Evolutionary conservation across 2,329 filamentous ascomycete genomes (phyloP).

Genomic region (Alternaria angustiovoidea): DNA sequence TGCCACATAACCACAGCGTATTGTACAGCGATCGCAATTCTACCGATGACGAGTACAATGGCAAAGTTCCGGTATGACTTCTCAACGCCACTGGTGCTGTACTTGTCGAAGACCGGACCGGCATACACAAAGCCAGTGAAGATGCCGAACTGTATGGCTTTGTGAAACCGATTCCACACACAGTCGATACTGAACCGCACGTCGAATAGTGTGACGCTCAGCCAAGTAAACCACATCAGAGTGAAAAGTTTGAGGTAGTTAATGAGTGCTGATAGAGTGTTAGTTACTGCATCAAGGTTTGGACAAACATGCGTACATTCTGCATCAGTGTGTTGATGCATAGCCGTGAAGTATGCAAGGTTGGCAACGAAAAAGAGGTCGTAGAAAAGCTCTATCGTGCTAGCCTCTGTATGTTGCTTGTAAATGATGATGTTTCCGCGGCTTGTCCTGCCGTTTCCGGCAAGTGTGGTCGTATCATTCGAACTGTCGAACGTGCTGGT

Average conservation of each 20-base stretch:
- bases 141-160: conserved; percentile 67
- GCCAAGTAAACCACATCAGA: conserved; percentile 73
- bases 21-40: conserved; percentile 26
- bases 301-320: conserved; percentile 23
- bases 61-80: conserved; percentile 28
- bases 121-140: conserved; percentile 72
- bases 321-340: conserved; percentile 63
- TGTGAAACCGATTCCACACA: conserved; percentile 67
- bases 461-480: conserved; percentile 20
- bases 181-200: conserved; percentile 71
- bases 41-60: conserved; percentile 28
- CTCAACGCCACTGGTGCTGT: conserved; percentile 24
- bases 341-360: conserved; percentile 67
- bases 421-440: conserved; percentile 36
- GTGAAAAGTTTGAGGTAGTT: conserved; percentile 63
- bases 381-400: conserved; percentile 65
- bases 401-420: conserved; percentile 55
- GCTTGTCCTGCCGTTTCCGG: conserved; percentile 27
- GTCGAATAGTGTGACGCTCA: conserved; percentile 69
- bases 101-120: conserved; percentile 52
- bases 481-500: conserved; percentile 15
- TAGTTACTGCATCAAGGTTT: neutral
- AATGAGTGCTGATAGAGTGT: conserved; percentile 32
- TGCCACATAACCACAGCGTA: conserved; percentile 36
- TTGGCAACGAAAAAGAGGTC: conserved; percentile 71